Conservation (phyloP, 2,329 filamentous ascomycete genomes). For the Aureobasidium sp. region DNA sequence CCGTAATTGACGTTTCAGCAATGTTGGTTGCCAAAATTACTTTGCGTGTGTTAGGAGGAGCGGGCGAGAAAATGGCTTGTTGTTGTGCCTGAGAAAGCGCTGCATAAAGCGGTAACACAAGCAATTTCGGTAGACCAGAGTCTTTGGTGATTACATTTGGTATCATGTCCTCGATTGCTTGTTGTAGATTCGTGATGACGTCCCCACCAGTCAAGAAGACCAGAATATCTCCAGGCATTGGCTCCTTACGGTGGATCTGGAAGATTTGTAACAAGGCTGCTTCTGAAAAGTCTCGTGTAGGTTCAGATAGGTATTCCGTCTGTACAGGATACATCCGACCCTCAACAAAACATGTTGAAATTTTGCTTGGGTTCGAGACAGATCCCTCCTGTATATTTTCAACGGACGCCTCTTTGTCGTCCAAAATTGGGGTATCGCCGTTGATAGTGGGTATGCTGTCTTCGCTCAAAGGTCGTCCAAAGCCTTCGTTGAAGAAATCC, state of each 20-base stretch:
- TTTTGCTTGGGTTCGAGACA: background rate
- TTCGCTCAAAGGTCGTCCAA: background rate
- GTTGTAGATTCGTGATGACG: slow-evolving; percentile 75
- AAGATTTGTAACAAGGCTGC: slow-evolving; percentile 74
- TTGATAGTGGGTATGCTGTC: background rate
- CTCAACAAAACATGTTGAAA: slow-evolving; percentile 61
- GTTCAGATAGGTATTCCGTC: slow-evolving; percentile 62
- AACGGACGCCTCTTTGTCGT: background rate
- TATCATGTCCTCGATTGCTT: slow-evolving; percentile 69
- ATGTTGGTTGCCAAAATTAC: slow-evolving; percentile 93
- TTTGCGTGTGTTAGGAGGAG: slow-evolving; percentile 70
- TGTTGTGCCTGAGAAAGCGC: slow-evolving; percentile 82
- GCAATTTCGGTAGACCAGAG: slow-evolving; percentile 54
- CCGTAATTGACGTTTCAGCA: slow-evolving; percentile 95
- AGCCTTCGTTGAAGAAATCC: slow-evolving; percentile 57
- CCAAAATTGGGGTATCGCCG: background rate
- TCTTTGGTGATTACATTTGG: slow-evolving; percentile 60
- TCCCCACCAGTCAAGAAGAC: slow-evolving; percentile 91
- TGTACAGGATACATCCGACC: slow-evolving; percentile 84
- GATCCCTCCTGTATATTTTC: background rate
- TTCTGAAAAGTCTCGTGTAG: slow-evolving; percentile 75
- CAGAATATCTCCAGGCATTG: slow-evolving; percentile 86
- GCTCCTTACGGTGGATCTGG: slow-evolving; percentile 77
- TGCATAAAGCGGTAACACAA: slow-evolving; percentile 76
- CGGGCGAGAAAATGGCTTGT: slow-evolving; percentile 73